Conservation (phyloP, 192 early-diverging fungal species). For the Mortierella alpina region DNA sequence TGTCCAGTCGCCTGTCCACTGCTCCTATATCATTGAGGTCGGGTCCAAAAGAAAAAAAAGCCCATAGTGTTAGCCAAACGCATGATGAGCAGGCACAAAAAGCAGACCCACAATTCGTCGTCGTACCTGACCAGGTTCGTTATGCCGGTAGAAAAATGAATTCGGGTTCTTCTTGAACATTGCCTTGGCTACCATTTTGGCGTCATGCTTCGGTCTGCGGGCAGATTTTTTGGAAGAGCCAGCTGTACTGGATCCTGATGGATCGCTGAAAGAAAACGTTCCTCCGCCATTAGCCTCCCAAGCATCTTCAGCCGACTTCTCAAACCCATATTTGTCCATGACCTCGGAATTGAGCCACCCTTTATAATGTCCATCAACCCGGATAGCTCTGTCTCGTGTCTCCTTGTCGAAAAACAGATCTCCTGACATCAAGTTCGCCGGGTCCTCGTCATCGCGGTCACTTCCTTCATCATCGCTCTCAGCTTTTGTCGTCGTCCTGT, state of each 20-base stretch:
- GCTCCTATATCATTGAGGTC: conserved; percentile 51
- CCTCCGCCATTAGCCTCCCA: conserved; percentile 85
- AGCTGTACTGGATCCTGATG: conserved; percentile 54
- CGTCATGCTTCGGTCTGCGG: conserved; percentile 33
- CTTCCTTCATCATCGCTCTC: conserved; percentile 1
- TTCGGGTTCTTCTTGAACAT: conserved; percentile 82
- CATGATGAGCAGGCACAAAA: background rate
- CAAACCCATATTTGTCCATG: conserved; percentile 70
- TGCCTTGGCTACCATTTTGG: conserved; percentile 64
- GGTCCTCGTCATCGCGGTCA: conserved; percentile 47
- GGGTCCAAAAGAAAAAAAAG: background rate
- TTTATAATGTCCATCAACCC: conserved; percentile 70
- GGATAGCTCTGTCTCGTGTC: conserved; percentile 61
- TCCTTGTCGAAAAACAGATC: conserved; percentile 67
- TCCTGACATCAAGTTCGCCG: conserved; percentile 54
- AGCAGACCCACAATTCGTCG: background rate
- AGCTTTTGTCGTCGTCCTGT: conserved; percentile 1
- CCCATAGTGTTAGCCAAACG: background rate
- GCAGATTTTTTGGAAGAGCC: background rate
- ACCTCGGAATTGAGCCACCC: conserved; percentile 72
- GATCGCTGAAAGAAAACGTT: conserved; percentile 75
- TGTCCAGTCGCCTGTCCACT: conserved; percentile 83
- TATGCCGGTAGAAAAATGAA: conserved; percentile 81
- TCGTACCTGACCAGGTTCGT: conserved; percentile 74
- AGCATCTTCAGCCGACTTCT: conserved; percentile 65